phyloP scores from a whole-genome alignment of 257 asterid genomes.

The Linaria vulgaris region DNA sequence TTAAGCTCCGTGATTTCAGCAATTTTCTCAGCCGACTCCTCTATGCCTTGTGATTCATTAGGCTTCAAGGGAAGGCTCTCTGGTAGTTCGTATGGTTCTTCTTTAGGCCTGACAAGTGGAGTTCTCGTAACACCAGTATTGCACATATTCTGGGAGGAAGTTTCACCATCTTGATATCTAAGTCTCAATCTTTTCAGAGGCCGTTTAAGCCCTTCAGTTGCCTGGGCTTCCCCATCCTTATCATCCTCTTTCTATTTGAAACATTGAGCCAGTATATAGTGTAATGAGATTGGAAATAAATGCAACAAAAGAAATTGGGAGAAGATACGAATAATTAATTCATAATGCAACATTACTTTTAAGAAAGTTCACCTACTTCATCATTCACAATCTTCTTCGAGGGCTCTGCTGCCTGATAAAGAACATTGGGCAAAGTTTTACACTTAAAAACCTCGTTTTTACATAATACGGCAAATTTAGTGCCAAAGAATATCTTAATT shows the following conservation, averaged over 20 bases:
- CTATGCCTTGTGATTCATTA: slow-evolving; percentile 29
- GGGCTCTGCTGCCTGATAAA: slow-evolving; percentile 36
- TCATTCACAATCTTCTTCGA: slow-evolving; percentile 31
- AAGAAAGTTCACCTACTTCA: slow-evolving; percentile 22
- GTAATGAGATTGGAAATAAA: no score
- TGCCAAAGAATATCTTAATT: not conserved
- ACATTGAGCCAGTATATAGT: slow-evolving; percentile 15
- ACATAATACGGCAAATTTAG: slow-evolving; percentile 2
- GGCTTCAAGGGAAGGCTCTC: slow-evolving; percentile 21
- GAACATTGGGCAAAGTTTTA: slow-evolving; percentile 19
- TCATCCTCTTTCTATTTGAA: slow-evolving; percentile 30
- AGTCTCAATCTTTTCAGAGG: slow-evolving; percentile 69
- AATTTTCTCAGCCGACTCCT: slow-evolving; percentile 28
- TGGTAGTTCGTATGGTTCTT: slow-evolving; percentile 52
- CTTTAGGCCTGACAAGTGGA: slow-evolving; percentile 50
- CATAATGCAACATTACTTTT: not conserved
- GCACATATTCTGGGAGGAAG: slow-evolving; percentile 34
- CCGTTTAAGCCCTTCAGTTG: slow-evolving; percentile 45
- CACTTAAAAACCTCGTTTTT: slow-evolving; percentile 14
- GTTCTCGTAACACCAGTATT: slow-evolving; percentile 18
- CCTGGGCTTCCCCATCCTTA: slow-evolving; percentile 49
- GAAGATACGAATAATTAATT: not conserved
- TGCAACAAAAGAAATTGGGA: not conserved
- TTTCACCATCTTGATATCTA: slow-evolving; percentile 47
- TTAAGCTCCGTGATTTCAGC: slow-evolving; percentile 28